Percentiles rank a stretch among this genome's conserved stretches.
These are phyloP conservation scores for Backusella morwellensis DNA, from an alignment of 192 early-diverging fungal genomes.

Conservation along the genomic window DNA sequence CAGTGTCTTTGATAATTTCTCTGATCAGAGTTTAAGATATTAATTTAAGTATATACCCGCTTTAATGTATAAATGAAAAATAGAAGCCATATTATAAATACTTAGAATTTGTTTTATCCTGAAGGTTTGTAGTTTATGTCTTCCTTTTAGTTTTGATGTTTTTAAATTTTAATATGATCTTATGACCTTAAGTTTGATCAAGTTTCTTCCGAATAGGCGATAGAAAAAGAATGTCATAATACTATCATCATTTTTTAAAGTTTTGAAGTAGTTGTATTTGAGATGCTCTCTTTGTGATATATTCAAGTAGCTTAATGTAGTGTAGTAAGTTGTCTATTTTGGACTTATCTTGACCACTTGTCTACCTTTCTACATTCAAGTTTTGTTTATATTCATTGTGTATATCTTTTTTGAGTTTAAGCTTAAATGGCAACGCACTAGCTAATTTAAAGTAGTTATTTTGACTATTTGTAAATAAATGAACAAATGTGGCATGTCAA, in stretches of 20 bases:
- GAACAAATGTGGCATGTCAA: neutral
- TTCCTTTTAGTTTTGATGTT: neutral
- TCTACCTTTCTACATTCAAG: no score
- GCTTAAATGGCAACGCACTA: neutral
- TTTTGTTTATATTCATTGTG: neutral
- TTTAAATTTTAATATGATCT: neutral
- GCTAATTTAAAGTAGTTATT: neutral
- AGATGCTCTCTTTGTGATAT: neutral
- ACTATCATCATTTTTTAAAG: neutral
- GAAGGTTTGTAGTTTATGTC: neutral
- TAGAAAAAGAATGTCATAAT: neutral
- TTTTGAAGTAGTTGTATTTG: neutral
- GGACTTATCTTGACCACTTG: neutral
- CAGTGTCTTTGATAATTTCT: neutral
- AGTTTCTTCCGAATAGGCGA: neutral
- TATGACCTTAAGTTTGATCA: neutral
- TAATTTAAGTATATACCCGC: neutral
- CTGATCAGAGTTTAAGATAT: neutral
- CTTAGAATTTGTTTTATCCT: neutral
- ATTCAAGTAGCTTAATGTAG: neutral
- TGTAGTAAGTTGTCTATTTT: neutral
- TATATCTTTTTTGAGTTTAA: neutral
- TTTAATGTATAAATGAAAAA: neutral
- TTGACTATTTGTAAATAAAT: neutral
- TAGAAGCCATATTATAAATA: neutral